phyloP scores from a whole-genome alignment of 306 rosid genomes.

The Glycine tomentella region DNA sequence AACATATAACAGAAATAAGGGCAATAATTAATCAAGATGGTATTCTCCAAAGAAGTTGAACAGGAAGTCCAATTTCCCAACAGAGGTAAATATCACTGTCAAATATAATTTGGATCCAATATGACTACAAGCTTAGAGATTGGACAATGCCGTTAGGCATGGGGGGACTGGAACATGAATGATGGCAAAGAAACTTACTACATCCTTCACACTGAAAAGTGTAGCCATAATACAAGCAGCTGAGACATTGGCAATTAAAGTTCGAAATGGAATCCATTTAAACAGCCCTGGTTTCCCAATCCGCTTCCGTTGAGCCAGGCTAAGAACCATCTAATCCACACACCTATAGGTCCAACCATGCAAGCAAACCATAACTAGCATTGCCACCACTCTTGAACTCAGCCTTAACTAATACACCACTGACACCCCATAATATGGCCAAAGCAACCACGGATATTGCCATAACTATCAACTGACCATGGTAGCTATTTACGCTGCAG shows the following conservation, averaged over 20 bases:
- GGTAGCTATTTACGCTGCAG: constrained; percentile 58
- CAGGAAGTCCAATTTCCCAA: constrained; percentile 1
- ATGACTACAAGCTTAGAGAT: constrained; percentile 4
- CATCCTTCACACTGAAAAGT: constrained; percentile 61
- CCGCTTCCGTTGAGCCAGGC: constrained; percentile 88
- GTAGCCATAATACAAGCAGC: constrained; percentile 90
- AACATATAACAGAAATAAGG: neutral
- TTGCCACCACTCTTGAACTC: constrained; percentile 59
- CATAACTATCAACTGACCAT: constrained; percentile 58
- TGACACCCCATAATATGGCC: constrained; percentile 62
- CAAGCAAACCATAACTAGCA: constrained; percentile 77
- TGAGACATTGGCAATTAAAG: constrained; percentile 81
- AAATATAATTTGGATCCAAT: constrained; percentile 4
- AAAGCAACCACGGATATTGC: constrained; percentile 55
- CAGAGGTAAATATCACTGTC: neutral
- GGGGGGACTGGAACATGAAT: neutral
- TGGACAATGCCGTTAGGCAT: constrained; percentile 2
- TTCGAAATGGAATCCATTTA: constrained; percentile 89
- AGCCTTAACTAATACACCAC: constrained; percentile 55
- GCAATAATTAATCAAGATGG: constrained; percentile 3
- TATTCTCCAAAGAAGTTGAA: constrained; percentile 13
- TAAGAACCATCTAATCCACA: constrained; percentile 93
- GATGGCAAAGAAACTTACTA: constrained; percentile 52
- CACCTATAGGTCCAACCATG: constrained; percentile 85
- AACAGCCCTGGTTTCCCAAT: constrained; percentile 60